Conservation (phyloP, 164 flowering plant genomes). For the Magnolia sinica region DNA sequence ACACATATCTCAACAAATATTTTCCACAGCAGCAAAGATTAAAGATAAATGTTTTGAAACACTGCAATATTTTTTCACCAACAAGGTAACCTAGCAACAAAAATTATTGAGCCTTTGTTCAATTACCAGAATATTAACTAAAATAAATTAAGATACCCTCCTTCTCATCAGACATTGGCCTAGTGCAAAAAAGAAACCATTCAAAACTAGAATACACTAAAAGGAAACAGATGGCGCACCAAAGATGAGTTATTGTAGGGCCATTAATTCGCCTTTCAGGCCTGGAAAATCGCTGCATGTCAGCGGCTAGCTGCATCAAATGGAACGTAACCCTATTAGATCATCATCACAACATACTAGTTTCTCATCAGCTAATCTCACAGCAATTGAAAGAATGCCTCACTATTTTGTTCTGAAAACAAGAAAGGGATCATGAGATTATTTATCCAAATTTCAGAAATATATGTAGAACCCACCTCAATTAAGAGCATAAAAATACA, state of each 20-base stretch:
- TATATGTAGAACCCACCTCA: not conserved
- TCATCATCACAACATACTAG: slow-evolving; percentile 4
- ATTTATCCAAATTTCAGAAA: not conserved
- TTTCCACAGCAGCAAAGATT: no score
- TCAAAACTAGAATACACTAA: not conserved
- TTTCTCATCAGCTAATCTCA: not conserved
- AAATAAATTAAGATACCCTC: not conserved
- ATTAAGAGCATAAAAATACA: not conserved
- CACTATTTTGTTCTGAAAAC: not conserved
- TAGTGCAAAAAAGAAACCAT: not conserved
- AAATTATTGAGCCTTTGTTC: no score
- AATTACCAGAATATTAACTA: not conserved
- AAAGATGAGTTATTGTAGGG: slow-evolving; percentile 90
- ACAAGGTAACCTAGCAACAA: no score
- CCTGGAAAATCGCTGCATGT: slow-evolving; percentile 98
- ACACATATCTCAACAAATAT: no score
- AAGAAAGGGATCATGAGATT: not conserved
- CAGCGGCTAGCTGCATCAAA: slow-evolving; percentile 82
- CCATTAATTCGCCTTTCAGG: slow-evolving; percentile 97
- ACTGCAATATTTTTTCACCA: no score
- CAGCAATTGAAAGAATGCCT: not conserved
- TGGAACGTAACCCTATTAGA: not conserved
- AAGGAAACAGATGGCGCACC: slow-evolving; percentile 40
- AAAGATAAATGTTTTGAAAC: no score
- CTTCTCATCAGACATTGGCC: not conserved